Base-by-base conservation (phyloP, 2,329 filamentous ascomycete species). In the Curvularia sp. region DNA sequence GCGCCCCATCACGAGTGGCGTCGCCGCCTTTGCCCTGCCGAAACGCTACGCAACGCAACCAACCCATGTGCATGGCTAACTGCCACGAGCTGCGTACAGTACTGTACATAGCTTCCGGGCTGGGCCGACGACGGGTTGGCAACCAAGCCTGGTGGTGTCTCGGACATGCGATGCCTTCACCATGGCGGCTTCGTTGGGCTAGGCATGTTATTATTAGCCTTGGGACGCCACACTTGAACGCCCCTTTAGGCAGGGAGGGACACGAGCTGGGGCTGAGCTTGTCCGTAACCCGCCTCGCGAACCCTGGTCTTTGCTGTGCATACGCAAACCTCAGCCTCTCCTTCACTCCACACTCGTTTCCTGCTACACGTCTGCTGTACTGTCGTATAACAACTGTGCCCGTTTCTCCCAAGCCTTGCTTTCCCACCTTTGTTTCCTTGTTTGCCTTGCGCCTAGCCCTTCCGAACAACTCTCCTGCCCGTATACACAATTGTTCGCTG, bases 301-400 rank as follows among this genome's bases (percentile, higher is more conserved):
- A 41, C 48, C 52, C 49, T 45, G 50, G 49, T 34, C 45, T 34
- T 47, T 18, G 34, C 48, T 28, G 36, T 18, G 53, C 50, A 45
- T 63, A 52, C 60, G 50, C 57, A 63, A 60, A 54, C 53, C 46
- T 60, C 58, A 61, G 56, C 59, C 53, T 64, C 51, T 53, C 52
- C 23, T 41, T 51, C 45, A 48, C 30, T 9, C 54, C 45, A 43
- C 45, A 38, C 38, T 59, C 57, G 58, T 47, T 61, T 59, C 21
- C 19, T 27, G 38, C 32, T 47, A 18, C 34, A 9, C 34, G 39
- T 45, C 30, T 12, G 32, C 32, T 49, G 55, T 46, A 8, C 27
- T 27, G 19, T 32, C 32, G 41, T 50, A 49, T 15, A 49, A 45
- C 41, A 47, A 8, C 47, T 25, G 21, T 18, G 15, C 12, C 32